Conservation (phyloP, 2,329 filamentous ascomycete genomes). For the Dactylellina drechsleri region DNA sequence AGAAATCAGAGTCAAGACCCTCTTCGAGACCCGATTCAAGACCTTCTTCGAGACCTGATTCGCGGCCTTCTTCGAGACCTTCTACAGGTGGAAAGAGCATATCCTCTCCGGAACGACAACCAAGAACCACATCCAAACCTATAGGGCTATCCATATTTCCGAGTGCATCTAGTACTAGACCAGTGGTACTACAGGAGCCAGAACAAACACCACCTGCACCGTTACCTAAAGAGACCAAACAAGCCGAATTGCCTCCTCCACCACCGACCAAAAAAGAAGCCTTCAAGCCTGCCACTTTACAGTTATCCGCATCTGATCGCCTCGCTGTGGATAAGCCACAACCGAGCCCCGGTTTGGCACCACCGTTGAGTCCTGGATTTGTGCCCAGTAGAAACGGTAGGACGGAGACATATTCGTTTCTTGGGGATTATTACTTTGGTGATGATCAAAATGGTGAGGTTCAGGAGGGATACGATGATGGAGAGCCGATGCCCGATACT, state of each 20-base stretch:
- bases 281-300: constrained; percentile 15
- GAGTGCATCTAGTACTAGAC: constrained; percentile 17
- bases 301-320: constrained; percentile 24
- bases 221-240: constrained; percentile 11
- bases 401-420: constrained; percentile 49
- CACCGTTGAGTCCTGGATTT: constrained; percentile 41
- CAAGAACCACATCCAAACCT: constrained; percentile 33
- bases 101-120: constrained; percentile 14
- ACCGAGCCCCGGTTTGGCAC: constrained; percentile 33
- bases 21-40: constrained; percentile 7
- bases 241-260: constrained; percentile 24
- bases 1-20: constrained; percentile 10
- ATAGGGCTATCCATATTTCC: constrained; percentile 45
- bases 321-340: constrained; percentile 38
- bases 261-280: constrained; percentile 11
- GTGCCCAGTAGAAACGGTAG: constrained; percentile 34
- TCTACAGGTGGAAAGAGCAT: neutral
- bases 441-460: constrained; percentile 32
- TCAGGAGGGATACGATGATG: constrained; percentile 31
- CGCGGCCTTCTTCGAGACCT: neutral
- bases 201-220: constrained; percentile 16
- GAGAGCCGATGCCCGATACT: neutral
- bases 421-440: constrained; percentile 53
- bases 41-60: constrained; percentile 10
- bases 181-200: constrained; percentile 10